phyloP scores from a whole-genome alignment of 2,329 filamentous ascomycete genomes.

The Epichloe festucae region DNA sequence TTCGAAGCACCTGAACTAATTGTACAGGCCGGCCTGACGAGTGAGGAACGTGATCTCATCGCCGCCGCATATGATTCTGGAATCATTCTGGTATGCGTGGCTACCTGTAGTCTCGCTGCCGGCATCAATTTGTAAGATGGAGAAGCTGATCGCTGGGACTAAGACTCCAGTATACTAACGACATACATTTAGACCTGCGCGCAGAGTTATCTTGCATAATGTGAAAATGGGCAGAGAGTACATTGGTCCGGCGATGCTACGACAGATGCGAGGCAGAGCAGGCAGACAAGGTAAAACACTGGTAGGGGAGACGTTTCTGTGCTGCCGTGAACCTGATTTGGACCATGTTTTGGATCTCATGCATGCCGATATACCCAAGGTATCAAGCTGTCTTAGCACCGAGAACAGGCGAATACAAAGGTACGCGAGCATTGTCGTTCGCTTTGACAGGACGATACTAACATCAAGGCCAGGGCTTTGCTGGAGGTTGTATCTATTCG shows the following conservation, averaged over 20 bases:
- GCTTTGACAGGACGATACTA: neutral
- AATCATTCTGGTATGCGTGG: constrained; percentile 55
- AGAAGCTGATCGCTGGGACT: neutral
- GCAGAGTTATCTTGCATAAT: constrained; percentile 62
- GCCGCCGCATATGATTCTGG: constrained; percentile 58
- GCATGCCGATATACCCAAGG: constrained; percentile 56
- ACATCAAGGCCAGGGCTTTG: constrained; percentile 38
- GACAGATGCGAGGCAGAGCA: constrained; percentile 69
- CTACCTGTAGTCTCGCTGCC: constrained; percentile 68
- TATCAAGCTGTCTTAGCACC: constrained; percentile 54
- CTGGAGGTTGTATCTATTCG: constrained; percentile 58
- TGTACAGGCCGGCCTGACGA: constrained; percentile 50
- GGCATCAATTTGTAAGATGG: constrained; percentile 54
- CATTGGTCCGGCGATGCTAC: constrained; percentile 66
- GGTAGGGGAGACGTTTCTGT: constrained; percentile 64
- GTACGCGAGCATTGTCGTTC: constrained; percentile 19
- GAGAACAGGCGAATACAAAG: constrained; percentile 57
- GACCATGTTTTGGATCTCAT: constrained; percentile 58
- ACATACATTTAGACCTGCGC: constrained; percentile 33
- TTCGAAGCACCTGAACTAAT: constrained; percentile 11
- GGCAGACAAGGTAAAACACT: constrained; percentile 70
- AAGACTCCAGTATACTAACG: constrained; percentile 5
- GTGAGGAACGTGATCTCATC: constrained; percentile 61
- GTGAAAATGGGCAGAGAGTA: constrained; percentile 65
- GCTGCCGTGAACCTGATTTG: constrained; percentile 55